Evolutionary conservation across 106 monocot species (phyloP).

Genomic region (Acanthochlamys bracteata): DNA sequence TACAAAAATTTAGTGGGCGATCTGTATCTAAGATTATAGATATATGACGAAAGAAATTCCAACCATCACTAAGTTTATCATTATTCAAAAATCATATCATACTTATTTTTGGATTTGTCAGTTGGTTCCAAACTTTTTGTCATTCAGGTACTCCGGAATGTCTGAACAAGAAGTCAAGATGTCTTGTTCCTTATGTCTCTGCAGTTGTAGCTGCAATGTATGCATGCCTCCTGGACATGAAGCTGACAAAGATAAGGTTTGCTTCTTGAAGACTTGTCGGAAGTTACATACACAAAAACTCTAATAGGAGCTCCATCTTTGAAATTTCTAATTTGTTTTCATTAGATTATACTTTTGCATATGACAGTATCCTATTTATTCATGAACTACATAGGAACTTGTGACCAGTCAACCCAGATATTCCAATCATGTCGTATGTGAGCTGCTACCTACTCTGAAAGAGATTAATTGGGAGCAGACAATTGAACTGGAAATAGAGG

Average conservation of each 20-base stretch:
- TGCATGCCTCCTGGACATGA: conserved; percentile 12
- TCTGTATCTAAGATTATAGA: too few species aligned
- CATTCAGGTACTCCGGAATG: conserved; percentile 24
- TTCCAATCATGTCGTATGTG: conserved; percentile 21
- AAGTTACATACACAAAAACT: not conserved
- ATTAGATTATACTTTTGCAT: not conserved
- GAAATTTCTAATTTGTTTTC: not conserved
- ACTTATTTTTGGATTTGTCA: not conserved
- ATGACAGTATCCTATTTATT: not conserved
- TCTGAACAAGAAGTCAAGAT: conserved; percentile 27
- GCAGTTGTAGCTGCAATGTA: conserved; percentile 25
- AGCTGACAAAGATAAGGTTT: not conserved
- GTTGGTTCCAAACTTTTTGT: not conserved
- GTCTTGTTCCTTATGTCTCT: conserved; percentile 22
- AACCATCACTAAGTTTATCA: too few species aligned
- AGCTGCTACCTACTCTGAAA: conserved; percentile 34
- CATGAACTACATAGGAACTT: conserved; percentile 14
- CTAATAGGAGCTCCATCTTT: not conserved
- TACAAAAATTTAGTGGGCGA: too few species aligned
- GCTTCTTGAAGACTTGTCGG: not conserved
- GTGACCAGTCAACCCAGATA: conserved; percentile 21
- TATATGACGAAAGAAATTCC: too few species aligned
- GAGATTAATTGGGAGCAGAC: conserved; percentile 30
- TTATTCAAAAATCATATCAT: too few species aligned
- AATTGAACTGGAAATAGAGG: conserved; percentile 54